These are phyloP conservation scores for Kwoniella heveanensis DNA, from an alignment of 768 basidiomycete genomes.

Conservation along the genomic window DNA sequence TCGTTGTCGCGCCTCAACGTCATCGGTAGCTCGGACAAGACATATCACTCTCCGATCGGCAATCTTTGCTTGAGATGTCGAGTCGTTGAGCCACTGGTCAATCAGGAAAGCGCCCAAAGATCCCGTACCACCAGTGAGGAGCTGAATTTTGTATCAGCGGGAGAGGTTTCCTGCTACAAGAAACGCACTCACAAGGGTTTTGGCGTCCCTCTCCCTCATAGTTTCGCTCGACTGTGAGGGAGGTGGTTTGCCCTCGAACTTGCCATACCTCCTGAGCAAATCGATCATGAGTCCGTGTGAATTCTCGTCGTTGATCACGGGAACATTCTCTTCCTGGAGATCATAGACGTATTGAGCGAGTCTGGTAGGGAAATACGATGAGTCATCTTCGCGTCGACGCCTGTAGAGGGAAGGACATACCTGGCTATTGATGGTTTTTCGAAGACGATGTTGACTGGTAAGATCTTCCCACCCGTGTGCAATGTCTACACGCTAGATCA, in stretches of 20 bases:
- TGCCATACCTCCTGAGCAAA: slow-evolving; percentile 38
- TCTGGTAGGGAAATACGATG: neutral
- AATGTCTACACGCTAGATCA: slow-evolving; percentile 32
- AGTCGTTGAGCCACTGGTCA: slow-evolving; percentile 20
- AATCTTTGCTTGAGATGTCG: neutral
- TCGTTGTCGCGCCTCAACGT: slow-evolving; percentile 26
- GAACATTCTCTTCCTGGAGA: slow-evolving; percentile 28
- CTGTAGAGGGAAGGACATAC: slow-evolving; percentile 16
- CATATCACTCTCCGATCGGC: slow-evolving; percentile 39
- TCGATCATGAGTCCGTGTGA: slow-evolving; percentile 29
- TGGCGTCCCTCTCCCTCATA: neutral
- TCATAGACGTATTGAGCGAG: slow-evolving; percentile 33
- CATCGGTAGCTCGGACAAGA: slow-evolving; percentile 45
- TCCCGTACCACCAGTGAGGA: slow-evolving; percentile 54
- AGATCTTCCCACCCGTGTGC: slow-evolving; percentile 24
- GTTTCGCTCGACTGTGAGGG: neutral
- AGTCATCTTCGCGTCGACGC: neutral
- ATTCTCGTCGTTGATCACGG: slow-evolving; percentile 7
- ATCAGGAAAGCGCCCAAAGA: slow-evolving; percentile 50
- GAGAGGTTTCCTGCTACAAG: too few species aligned
- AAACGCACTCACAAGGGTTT: slow-evolving; percentile 33
- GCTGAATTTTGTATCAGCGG: slow-evolving; percentile 17
- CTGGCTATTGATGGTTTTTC: slow-evolving; percentile 42
- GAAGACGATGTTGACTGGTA: slow-evolving; percentile 51
- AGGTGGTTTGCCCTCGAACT: slow-evolving; percentile 1